These are phyloP conservation scores for Penicillium angulare DNA, from an alignment of 495 filamentous ascomycete species.

Conservation along the genomic window DNA sequence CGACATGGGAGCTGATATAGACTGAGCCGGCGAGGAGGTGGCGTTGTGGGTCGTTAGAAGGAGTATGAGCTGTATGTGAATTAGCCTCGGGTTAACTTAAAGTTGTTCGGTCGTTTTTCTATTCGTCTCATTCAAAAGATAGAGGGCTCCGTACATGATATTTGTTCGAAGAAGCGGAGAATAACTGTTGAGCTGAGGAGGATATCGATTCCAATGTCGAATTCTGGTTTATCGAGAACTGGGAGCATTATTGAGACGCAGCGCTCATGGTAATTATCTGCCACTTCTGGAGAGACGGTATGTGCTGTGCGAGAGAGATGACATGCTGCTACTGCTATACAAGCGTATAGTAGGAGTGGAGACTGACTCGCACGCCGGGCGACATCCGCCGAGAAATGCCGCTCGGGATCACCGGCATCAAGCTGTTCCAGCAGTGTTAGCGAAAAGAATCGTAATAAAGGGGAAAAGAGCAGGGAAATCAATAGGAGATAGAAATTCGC, in stretches of 20 bases:
- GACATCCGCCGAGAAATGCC: constrained; percentile 35
- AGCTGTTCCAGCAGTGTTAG: constrained; percentile 21
- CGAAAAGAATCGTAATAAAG: not conserved
- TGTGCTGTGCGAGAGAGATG: constrained; percentile 39
- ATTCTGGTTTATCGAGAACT: constrained; percentile 34
- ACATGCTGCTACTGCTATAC: constrained; percentile 40
- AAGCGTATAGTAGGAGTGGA: constrained; percentile 39
- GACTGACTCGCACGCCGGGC: constrained; percentile 34
- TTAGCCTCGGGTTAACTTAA: not conserved
- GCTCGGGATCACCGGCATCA: constrained; percentile 38
- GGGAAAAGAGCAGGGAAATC: not conserved
- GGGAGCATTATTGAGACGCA: constrained; percentile 44
- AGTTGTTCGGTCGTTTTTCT: not conserved
- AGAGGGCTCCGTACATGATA: constrained; percentile 32
- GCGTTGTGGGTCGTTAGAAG: constrained; percentile 38
- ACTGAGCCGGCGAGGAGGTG: constrained; percentile 44
- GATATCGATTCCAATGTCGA: constrained; percentile 38
- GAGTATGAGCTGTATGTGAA: constrained; percentile 25
- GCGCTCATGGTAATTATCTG: constrained; percentile 43
- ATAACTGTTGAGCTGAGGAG: constrained; percentile 43
- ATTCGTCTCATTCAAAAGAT: not conserved
- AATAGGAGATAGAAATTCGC: not conserved
- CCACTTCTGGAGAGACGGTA: constrained; percentile 29
- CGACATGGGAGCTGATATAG: constrained; percentile 43
- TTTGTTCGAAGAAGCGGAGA: constrained; percentile 43